A percentile compares a stretch with the other conserved stretches of the same genome.
These are phyloP conservation scores for Rachicladosporium sp. DNA, from an alignment of 2,329 filamentous ascomycete species.

Conservation along the genomic window DNA sequence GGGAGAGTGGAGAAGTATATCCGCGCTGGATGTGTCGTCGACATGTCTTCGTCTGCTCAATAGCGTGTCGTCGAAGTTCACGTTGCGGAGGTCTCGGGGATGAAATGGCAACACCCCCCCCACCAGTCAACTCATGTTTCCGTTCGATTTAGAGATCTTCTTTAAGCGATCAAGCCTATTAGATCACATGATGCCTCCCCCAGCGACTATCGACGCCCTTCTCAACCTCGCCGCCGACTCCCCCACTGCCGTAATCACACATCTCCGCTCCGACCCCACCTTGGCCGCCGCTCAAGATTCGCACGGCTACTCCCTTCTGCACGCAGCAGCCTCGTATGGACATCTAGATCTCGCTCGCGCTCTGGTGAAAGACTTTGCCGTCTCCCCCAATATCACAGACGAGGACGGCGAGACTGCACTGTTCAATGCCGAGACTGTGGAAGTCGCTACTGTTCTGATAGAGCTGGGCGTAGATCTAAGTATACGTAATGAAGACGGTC, in stretches of 20 bases:
- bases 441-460: conserved; percentile 65
- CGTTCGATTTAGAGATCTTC: too few species aligned
- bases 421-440: conserved; percentile 75
- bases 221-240: conserved; percentile 63
- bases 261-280: conserved; percentile 61
- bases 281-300: conserved; percentile 72
- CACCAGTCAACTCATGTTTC: too few species aligned
- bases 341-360: conserved; percentile 68
- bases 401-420: conserved; percentile 91
- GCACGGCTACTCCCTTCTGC: conserved; percentile 86
- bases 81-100: too few species aligned
- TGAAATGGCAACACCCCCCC: too few species aligned
- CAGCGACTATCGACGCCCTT: conserved; percentile 32
- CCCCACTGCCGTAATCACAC: conserved; percentile 56
- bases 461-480: conserved; percentile 60
- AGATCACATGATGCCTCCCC: conserved; percentile 15
- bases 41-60: too few species aligned
- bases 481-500: conserved; percentile 58
- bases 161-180: too few species aligned
- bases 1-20: too few species aligned
- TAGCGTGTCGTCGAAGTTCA: too few species aligned
- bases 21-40: too few species aligned
- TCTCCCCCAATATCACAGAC: conserved; percentile 70
- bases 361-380: conserved; percentile 63
- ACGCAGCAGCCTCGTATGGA: conserved; percentile 90